phyloP scores from a whole-genome alignment of 306 rosid genomes.

The Citrullus colocynthis region DNA sequence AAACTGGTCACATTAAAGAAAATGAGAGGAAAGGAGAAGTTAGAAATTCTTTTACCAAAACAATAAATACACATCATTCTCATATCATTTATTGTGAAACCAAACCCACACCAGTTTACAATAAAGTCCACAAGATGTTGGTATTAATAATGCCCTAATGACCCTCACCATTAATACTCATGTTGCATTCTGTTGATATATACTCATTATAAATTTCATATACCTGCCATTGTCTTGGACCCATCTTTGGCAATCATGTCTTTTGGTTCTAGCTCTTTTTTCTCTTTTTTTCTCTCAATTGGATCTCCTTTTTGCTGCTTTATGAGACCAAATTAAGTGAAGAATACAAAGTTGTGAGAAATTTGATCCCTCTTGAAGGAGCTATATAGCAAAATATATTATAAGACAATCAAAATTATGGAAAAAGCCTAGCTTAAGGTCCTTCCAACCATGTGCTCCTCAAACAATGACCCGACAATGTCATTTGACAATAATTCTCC shows the following conservation, averaged over 20 bases:
- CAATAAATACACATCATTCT: conserved; percentile 5
- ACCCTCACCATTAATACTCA: not conserved
- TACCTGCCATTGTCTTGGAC: not conserved
- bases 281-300: not conserved
- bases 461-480: not conserved
- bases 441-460: not conserved
- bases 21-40: not conserved
- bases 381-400: not conserved
- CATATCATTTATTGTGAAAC: not conserved
- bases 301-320: not conserved
- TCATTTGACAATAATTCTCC: not conserved
- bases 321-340: not conserved
- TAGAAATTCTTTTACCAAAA: not conserved
- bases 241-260: not conserved
- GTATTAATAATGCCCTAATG: not conserved
- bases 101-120: conserved; percentile 7
- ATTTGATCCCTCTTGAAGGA: not conserved
- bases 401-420: not conserved
- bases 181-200: not conserved
- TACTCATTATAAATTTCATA: not conserved
- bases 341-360: not conserved
- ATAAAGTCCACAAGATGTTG: conserved; percentile 2
- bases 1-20: too few relatives aligned
- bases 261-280: not conserved
- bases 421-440: not conserved